Base-by-base conservation (phyloP, 371 early-diverging fungal genomes). In the Neoconidiobolus thromboides region DNA sequence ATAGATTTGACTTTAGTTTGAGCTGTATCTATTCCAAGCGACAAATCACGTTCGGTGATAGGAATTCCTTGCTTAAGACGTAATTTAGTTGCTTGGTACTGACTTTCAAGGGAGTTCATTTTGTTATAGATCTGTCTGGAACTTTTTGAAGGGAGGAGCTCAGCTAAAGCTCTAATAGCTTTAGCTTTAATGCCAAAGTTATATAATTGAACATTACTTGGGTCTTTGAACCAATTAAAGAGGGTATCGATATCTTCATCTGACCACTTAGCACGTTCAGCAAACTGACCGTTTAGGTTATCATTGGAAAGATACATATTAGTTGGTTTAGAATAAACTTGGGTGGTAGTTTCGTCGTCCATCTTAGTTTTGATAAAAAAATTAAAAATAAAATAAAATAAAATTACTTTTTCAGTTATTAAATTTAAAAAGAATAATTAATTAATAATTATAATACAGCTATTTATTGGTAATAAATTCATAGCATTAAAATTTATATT, bases 141-240 rank as follows among this genome's bases (percentile, higher is more conserved):
- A 3, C 38, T 55, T 14, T 55, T 49, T 15, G 38, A 14, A 15
- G 42, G 47, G 47, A 58, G 10, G 7, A 51, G 48, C 46, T 40
- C 37, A 9, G 60, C 37, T n/a, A 43, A 55, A 64, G 12, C 73
- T 61, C 3, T 77, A 75, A 50, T 68, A 68, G 5, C 52, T 67
- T 26, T 70, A 48, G 0, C 64, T 61, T 41, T 68, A 68, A 14
- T 70, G 58, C 48, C 62, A 63, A 1, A 55, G 12, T 12, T 55
- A 41, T 26, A 15, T 12, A 55, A 41, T 12, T 26, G 38, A 15
- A 55, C 12, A 41, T 55, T 55, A 12, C 40, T 26, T 9, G 26
- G 26, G 42, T 55, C 55, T 40, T 55, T 12, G 42, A 55, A 55
- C 55, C 55, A 55, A 7, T 9, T 3, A 36, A 55, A 55, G 7